A percentile compares a stretch with the other conserved stretches of the same genome.
phyloP scores from a whole-genome alignment of 2,329 filamentous ascomycete genomes.

The Periconia sp. region DNA sequence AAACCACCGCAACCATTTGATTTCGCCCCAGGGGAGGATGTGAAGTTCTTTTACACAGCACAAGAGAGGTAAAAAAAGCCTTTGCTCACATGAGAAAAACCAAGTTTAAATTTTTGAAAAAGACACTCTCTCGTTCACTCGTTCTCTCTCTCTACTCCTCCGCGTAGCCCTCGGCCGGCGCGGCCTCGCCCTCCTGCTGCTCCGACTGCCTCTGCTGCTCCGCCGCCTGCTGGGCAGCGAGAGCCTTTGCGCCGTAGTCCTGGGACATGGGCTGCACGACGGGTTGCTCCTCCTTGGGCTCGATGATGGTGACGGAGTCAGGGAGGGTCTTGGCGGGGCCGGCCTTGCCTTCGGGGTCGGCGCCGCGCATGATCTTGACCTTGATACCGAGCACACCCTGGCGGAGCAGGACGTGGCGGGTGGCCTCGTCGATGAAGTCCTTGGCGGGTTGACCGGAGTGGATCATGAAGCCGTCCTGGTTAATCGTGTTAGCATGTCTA shows the following conservation, averaged over 20 bases:
- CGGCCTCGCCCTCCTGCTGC: slow-evolving; percentile 57
- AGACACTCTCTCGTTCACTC: too few relatives aligned
- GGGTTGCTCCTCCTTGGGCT: slow-evolving; percentile 98
- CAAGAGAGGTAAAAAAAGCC: too few relatives aligned
- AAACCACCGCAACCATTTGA: neutral
- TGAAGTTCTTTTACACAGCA: too few relatives aligned
- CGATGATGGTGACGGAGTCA: slow-evolving; percentile 98
- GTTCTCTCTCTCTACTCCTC: slow-evolving; percentile 38
- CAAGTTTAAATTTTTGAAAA: too few relatives aligned
- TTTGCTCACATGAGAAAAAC: too few relatives aligned
- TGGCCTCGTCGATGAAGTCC: slow-evolving; percentile 99
- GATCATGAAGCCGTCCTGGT: slow-evolving; percentile 97
- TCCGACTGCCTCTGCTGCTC: slow-evolving; percentile 61
- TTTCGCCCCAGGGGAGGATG: neutral
- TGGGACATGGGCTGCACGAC: slow-evolving; percentile 94
- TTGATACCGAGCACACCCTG: slow-evolving; percentile 99
- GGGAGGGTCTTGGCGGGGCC: slow-evolving; percentile 96
- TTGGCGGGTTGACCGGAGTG: slow-evolving; percentile 99
- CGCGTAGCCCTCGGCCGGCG: slow-evolving; percentile 35
- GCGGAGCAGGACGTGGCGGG: slow-evolving; percentile 98
- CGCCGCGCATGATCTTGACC: slow-evolving; percentile 99
- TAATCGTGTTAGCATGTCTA: slow-evolving; percentile 16
- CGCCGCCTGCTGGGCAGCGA: slow-evolving; percentile 68
- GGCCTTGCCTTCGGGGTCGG: slow-evolving; percentile 98
- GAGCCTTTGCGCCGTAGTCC: slow-evolving; percentile 96